phyloP scores from a whole-genome alignment of 352 stramenopile species.

The Globisporangium uncinulatum region DNA sequence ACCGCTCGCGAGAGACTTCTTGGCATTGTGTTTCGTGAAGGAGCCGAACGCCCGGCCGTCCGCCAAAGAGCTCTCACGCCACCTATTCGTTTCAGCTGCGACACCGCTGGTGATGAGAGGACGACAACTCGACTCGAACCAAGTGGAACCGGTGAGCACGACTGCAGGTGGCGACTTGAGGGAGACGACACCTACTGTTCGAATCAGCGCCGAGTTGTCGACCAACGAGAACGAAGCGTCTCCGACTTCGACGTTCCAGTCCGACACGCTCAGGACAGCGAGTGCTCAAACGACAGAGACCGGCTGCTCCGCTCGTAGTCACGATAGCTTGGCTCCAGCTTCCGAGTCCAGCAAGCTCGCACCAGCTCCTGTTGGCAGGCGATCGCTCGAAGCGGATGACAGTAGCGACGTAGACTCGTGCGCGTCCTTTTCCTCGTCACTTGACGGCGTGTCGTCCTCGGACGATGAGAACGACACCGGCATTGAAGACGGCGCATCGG shows the following conservation, averaged over 20 bases:
- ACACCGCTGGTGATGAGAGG: too few species aligned
- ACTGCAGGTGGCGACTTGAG: neutral
- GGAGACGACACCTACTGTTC: neutral
- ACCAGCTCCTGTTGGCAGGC: neutral
- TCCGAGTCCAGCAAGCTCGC: neutral
- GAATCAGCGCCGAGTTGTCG: neutral
- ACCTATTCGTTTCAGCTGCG: conserved; percentile 43
- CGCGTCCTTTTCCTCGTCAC: conserved; percentile 13
- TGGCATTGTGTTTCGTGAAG: conserved; percentile 59
- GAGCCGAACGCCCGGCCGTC: conserved; percentile 63
- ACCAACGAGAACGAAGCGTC: neutral
- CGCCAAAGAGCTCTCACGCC: conserved; percentile 77
- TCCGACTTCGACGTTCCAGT: neutral
- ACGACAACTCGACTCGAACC: neutral
- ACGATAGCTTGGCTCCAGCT: neutral
- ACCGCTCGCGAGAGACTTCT: conserved; percentile 29
- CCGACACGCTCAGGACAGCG: neutral
- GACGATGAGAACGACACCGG: conserved; percentile 10
- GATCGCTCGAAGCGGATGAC: neutral
- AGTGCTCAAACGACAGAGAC: neutral
- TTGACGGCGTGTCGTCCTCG: neutral
- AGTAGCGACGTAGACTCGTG: conserved; percentile 6
- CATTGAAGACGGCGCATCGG: conserved; percentile 7
- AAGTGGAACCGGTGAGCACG: neutral
- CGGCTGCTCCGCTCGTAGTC: neutral